A percentile compares a stretch with the other conserved stretches of the same genome.
These are phyloP conservation scores for Tetragonia tetragonoides DNA, from an alignment of 148 eudicot genomes.

Conservation along the genomic window DNA sequence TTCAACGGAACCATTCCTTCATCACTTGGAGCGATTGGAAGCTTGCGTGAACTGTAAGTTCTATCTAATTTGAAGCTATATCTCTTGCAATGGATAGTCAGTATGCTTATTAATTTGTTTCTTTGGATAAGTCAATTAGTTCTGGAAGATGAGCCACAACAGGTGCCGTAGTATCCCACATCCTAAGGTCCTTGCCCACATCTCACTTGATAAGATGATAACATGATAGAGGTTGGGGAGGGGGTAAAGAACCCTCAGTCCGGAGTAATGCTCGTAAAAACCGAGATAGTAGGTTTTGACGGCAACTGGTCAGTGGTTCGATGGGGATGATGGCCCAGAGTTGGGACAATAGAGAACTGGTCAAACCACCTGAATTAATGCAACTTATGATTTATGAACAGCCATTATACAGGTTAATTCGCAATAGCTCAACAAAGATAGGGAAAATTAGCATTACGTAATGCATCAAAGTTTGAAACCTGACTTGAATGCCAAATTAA, in stretches of 20 bases:
- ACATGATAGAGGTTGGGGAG: too few relatives aligned
- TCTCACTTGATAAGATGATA: too few relatives aligned
- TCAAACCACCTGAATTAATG: background rate
- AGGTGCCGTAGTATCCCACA: background rate
- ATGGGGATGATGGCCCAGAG: background rate
- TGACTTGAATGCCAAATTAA: too few relatives aligned
- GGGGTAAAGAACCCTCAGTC: too few relatives aligned
- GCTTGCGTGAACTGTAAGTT: constrained; percentile 85
- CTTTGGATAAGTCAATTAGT: background rate
- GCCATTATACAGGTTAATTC: background rate
- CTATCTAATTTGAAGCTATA: constrained; percentile 11
- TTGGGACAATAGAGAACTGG: background rate
- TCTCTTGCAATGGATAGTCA: background rate
- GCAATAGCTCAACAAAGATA: background rate
- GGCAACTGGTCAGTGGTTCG: background rate
- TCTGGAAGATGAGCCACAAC: background rate
- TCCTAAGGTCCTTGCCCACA: too few relatives aligned
- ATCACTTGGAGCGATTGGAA: constrained; percentile 60
- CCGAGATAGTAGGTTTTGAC: background rate
- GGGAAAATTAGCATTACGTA: background rate
- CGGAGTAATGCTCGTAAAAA: too few relatives aligned
- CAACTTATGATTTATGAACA: background rate
- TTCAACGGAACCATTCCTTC: constrained; percentile 72
- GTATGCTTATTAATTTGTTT: background rate
- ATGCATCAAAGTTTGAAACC: too few relatives aligned